Conservation (phyloP, 257 asterid genomes). For the Oldenlandia corymbosa region DNA sequence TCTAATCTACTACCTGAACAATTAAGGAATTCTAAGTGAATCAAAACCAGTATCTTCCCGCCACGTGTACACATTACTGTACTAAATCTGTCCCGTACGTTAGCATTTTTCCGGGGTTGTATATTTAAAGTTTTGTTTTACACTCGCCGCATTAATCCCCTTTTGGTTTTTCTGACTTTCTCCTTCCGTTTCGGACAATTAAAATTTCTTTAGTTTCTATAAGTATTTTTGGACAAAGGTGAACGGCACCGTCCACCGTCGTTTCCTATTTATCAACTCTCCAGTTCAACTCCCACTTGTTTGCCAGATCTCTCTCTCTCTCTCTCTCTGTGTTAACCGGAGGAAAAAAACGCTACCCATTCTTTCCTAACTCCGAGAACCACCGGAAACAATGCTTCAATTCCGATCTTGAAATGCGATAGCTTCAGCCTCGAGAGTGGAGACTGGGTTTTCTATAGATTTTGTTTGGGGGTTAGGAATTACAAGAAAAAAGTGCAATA, state of each 20-base stretch:
- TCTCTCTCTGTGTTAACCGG: constrained; percentile 1
- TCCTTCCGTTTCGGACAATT: not conserved
- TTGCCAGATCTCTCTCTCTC: constrained; percentile 11
- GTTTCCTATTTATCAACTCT: constrained; percentile 22
- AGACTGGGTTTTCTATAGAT: constrained; percentile 8
- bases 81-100: not conserved
- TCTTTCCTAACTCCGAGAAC: too few species aligned
- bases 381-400: not conserved
- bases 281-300: constrained; percentile 10
- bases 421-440: constrained; percentile 5
- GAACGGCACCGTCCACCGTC: constrained; percentile 20
- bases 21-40: not conserved
- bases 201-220: not conserved
- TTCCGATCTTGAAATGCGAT: constrained; percentile 9
- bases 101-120: not conserved
- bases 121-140: too few species aligned
- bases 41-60: not conserved
- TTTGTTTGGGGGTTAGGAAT: constrained; percentile 9
- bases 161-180: too few species aligned
- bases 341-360: not conserved
- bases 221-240: constrained; percentile 3
- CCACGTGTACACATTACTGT: constrained; percentile 1
- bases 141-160: not conserved
- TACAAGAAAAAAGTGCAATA: not conserved
- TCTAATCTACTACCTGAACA: not conserved